These are phyloP conservation scores for Carex pumila DNA, from an alignment of 176 grass and related monocot species.

Conservation along the genomic window DNA sequence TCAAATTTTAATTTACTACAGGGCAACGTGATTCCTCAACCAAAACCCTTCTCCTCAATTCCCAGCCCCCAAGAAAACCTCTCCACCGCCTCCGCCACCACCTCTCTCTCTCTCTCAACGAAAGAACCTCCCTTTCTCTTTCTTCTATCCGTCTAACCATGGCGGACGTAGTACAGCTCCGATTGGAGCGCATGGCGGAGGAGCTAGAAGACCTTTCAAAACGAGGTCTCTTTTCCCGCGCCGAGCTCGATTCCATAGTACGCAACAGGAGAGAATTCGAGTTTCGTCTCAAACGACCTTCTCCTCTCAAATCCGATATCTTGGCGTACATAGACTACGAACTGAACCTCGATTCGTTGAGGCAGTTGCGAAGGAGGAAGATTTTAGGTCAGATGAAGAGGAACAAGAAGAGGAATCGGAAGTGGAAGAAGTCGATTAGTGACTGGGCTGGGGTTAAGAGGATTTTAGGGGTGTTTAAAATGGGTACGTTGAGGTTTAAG, in stretches of 20 bases:
- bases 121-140: neutral
- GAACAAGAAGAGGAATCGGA: neutral
- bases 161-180: slow-evolving; percentile 80
- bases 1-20: too few species aligned
- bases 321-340: slow-evolving; percentile 74
- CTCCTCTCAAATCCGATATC: slow-evolving; percentile 62
- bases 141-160: slow-evolving; percentile 14
- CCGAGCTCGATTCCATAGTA: slow-evolving; percentile 64
- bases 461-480: slow-evolving; percentile 55
- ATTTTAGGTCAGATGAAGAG: slow-evolving; percentile 14
- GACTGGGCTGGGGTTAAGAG: slow-evolving; percentile 47
- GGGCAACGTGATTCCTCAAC: neutral
- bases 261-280: slow-evolving; percentile 76
- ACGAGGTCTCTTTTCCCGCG: slow-evolving; percentile 67
- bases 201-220: slow-evolving; percentile 79
- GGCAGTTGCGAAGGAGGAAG: slow-evolving; percentile 57
- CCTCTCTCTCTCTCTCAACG: neutral
- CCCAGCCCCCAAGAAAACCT: neutral
- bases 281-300: slow-evolving; percentile 71
- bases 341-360: slow-evolving; percentile 51
- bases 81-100: neutral
- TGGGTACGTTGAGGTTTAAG: slow-evolving; percentile 65
- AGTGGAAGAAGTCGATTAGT: slow-evolving; percentile 62
- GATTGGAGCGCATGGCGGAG: slow-evolving; percentile 76
- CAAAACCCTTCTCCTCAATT: neutral